These are phyloP conservation scores for Simmondsia chinensis DNA, from an alignment of 148 eudicot genomes.

Conservation along the genomic window DNA sequence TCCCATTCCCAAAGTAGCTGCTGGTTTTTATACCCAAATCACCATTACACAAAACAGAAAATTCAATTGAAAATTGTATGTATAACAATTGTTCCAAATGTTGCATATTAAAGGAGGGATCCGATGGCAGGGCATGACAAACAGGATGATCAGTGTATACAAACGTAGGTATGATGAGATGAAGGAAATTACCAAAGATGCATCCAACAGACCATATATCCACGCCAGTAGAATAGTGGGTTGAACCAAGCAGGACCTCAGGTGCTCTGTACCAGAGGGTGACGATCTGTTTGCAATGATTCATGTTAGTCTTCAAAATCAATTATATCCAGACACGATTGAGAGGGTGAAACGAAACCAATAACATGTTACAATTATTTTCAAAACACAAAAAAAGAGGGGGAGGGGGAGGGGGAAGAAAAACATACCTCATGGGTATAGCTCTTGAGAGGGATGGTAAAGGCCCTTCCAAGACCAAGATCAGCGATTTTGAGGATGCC, in stretches of 20 bases:
- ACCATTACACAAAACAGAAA: no score
- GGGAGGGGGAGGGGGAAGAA: not conserved
- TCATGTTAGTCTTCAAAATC: not conserved
- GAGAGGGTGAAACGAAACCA: no score
- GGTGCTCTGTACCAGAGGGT: constrained; percentile 99
- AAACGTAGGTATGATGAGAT: not conserved
- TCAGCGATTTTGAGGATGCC: constrained; percentile 93
- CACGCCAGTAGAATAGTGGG: constrained; percentile 81
- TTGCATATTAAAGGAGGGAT: not conserved
- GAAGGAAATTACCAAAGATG: constrained; percentile 52
- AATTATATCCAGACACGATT: no score
- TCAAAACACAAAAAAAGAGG: not conserved
- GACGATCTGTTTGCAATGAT: constrained; percentile 47
- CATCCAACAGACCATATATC: constrained; percentile 99
- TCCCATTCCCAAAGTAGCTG: no score
- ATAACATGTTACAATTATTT: no score
- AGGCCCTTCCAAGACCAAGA: constrained; percentile 94
- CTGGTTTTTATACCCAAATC: no score
- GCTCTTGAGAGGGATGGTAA: constrained; percentile 90
- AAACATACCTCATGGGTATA: constrained; percentile 89
- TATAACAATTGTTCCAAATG: no score
- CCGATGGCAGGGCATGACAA: not conserved
- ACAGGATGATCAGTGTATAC: not conserved
- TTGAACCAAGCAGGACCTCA: constrained; percentile 72
- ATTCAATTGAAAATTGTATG: no score